phyloP scores from a whole-genome alignment of 2,329 filamentous ascomycete species.

The Elsinoe fawcettii region DNA sequence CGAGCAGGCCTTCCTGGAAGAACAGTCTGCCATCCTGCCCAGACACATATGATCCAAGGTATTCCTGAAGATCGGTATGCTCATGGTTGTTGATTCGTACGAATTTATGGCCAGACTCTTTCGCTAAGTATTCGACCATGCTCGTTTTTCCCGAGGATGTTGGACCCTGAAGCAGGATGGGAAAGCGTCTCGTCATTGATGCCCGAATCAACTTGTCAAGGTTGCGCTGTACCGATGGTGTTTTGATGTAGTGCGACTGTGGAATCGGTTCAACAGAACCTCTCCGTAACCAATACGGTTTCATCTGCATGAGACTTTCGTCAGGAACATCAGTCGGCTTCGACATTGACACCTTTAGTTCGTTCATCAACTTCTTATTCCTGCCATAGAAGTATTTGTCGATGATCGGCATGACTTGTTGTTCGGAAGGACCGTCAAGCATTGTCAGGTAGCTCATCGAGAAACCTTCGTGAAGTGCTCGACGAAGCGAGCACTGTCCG shows the following conservation, averaged over 20 bases:
- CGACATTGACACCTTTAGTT: constrained; percentile 70
- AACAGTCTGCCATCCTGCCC: constrained; percentile 72
- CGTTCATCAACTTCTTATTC: constrained; percentile 59
- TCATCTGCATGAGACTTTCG: constrained; percentile 55
- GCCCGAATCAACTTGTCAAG: constrained; percentile 89
- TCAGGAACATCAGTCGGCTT: constrained; percentile 66
- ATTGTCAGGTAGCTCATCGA: constrained; percentile 96
- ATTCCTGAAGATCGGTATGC: constrained; percentile 96
- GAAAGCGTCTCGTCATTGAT: constrained; percentile 83
- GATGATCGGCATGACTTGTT: constrained; percentile 69
- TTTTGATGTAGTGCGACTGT: constrained; percentile 89
- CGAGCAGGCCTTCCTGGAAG: constrained; percentile 90
- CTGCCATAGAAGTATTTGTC: constrained; percentile 69
- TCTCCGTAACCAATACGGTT: constrained; percentile 64
- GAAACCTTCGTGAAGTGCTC: constrained; percentile 89
- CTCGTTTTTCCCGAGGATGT: constrained; percentile 98
- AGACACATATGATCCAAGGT: constrained; percentile 89
- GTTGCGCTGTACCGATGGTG: constrained; percentile 88
- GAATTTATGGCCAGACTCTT: constrained; percentile 91
- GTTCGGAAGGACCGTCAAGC: constrained; percentile 73
- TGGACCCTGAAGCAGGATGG: constrained; percentile 89
- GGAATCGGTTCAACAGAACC: constrained; percentile 60
- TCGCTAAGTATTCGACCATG: constrained; percentile 99
- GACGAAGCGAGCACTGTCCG: constrained; percentile 71
- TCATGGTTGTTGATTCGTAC: constrained; percentile 99